Conservation (phyloP, 345 rosid species). For the Acer campestre region DNA sequence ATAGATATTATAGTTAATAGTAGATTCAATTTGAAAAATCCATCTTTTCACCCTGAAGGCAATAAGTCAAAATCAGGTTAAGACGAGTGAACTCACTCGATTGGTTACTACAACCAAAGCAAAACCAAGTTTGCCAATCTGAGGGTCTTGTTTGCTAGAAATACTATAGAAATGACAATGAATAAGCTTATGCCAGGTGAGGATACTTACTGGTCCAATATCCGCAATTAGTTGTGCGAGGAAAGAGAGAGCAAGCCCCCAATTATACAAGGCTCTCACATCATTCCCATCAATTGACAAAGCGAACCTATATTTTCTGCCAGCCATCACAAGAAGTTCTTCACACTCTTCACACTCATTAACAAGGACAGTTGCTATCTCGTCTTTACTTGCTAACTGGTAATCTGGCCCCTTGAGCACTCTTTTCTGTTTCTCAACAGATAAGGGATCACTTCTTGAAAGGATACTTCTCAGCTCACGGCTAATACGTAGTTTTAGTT, state of each 20-base stretch:
- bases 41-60: neutral
- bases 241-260: constrained; percentile 79
- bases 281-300: constrained; percentile 67
- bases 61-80: neutral
- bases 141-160: neutral
- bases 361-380: constrained; percentile 47
- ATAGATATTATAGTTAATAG: neutral
- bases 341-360: constrained; percentile 67
- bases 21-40: neutral
- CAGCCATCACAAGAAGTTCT: constrained; percentile 69
- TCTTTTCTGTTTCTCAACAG: constrained; percentile 29
- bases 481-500: constrained; percentile 56
- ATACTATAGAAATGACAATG: neutral
- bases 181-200: neutral
- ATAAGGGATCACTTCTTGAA: constrained; percentile 33
- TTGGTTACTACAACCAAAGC: neutral
- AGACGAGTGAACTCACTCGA: constrained; percentile 8
- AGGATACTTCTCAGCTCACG: constrained; percentile 61
- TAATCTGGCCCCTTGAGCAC: constrained; percentile 31
- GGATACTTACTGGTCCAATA: constrained; percentile 67
- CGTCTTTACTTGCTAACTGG: constrained; percentile 33
- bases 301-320: constrained; percentile 62
- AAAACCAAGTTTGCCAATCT: constrained; percentile 10
- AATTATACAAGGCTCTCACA: constrained; percentile 63
- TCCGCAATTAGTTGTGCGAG: constrained; percentile 77